A percentile compares a stretch with the other conserved stretches of the same genome.
Evolutionary conservation across 805 yeast genomes (phyloP).

Genomic region (Teunomyces tritomae): DNA sequence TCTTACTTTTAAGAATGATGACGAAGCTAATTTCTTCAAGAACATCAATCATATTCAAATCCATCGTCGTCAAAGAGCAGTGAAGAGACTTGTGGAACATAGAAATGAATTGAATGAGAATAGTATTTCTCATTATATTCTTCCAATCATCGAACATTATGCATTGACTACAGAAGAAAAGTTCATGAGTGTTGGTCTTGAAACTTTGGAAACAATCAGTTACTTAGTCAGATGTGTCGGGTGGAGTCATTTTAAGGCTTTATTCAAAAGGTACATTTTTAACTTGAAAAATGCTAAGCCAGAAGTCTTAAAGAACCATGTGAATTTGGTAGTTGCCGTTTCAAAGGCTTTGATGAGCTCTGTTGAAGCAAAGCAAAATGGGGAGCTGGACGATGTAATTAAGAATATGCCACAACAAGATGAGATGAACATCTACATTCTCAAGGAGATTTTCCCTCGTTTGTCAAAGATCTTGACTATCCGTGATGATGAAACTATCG

Average conservation of each 20-base stretch:
- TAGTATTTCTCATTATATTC: constrained; percentile 71
- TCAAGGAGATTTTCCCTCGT: constrained; percentile 58
- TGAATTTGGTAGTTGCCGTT: constrained; percentile 55
- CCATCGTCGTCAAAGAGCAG: constrained; percentile 82
- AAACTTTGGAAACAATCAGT: constrained; percentile 63
- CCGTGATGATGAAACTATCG: constrained; percentile 77
- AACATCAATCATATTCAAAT: constrained; percentile 82
- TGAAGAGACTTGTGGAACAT: constrained; percentile 56
- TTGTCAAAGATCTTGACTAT: constrained; percentile 56
- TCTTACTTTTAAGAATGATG: constrained; percentile 55
- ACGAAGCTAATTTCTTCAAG: constrained; percentile 77
- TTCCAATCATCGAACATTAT: constrained; percentile 84
- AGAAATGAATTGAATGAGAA: constrained; percentile 47
- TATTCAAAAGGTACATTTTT: constrained; percentile 64
- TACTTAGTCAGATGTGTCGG: constrained; percentile 54
- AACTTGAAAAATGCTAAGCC: constrained; percentile 34
- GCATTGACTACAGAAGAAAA: constrained; percentile 59
- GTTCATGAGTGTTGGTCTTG: constrained; percentile 59
- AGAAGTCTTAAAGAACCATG: constrained; percentile 53
- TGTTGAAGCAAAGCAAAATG: constrained; percentile 17
- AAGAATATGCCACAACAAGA: constrained; percentile 25
- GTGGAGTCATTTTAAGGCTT: constrained; percentile 79
- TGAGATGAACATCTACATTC: constrained; percentile 40
- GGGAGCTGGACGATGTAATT: constrained; percentile 15
- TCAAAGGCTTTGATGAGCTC: constrained; percentile 49